These are phyloP conservation scores for Trichosporon sp. DNA, from an alignment of 1,284 basidiomycete genomes.

Conservation along the genomic window DNA sequence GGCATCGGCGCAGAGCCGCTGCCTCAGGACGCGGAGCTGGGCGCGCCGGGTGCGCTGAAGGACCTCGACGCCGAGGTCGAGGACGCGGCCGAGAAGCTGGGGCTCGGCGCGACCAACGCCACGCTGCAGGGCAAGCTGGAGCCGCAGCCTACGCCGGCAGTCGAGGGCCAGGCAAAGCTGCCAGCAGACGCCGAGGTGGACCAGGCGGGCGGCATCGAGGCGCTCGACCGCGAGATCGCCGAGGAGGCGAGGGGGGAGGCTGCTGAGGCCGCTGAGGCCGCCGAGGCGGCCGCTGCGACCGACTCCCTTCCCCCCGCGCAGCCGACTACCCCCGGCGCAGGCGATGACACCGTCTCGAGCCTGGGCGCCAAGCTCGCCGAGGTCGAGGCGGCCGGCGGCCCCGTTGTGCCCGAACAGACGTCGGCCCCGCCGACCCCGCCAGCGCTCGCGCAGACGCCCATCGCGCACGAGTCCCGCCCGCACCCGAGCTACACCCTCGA, in stretches of 20 bases:
- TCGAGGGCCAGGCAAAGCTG: neutral
- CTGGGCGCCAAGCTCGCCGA: neutral
- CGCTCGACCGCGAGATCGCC: slow-evolving; percentile 15
- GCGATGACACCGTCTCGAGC: neutral
- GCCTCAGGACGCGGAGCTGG: slow-evolving; percentile 21
- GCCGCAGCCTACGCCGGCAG: slow-evolving; percentile 5
- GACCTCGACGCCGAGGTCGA: slow-evolving; percentile 29
- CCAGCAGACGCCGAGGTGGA: slow-evolving; percentile 27
- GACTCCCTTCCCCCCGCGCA: slow-evolving; percentile 9
- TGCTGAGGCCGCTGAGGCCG: slow-evolving; percentile 5
- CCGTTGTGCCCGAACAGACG: neutral
- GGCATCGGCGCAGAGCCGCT: neutral
- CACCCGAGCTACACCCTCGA: slow-evolving; percentile 61
- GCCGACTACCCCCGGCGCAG: neutral
- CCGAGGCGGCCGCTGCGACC: neutral
- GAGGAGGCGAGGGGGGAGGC: slow-evolving; percentile 1
- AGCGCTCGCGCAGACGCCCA: slow-evolving; percentile 7
- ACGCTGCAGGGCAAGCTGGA: neutral
- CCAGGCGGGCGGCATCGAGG: slow-evolving; percentile 28
- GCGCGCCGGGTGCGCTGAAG: slow-evolving; percentile 28
- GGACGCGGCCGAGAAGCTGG: slow-evolving; percentile 26
- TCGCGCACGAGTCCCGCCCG: slow-evolving; percentile 7
- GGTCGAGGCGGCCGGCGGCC: neutral
- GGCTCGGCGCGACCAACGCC: slow-evolving; percentile 4
- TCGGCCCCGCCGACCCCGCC: neutral